Evolutionary conservation across 2,329 filamentous ascomycete species (phyloP).

Genomic region (Juglanconis sp.): DNA sequence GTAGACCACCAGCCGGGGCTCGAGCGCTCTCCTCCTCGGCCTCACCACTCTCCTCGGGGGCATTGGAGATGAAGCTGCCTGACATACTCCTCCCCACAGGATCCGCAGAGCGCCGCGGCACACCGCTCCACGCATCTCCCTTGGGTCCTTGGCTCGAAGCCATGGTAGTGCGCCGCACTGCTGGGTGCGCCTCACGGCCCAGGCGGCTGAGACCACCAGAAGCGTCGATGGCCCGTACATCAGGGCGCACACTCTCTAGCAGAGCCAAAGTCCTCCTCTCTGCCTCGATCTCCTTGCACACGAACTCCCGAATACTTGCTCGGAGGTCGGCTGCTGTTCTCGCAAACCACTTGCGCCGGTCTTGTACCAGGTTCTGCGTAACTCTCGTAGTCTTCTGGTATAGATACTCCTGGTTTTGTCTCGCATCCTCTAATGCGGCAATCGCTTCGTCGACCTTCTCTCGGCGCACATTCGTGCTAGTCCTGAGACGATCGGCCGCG

Average conservation of each 20-base stretch:
- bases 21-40: conserved; percentile 37
- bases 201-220: conserved; percentile 86
- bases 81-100: conserved; percentile 75
- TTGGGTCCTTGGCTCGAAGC: conserved; percentile 91
- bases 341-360: conserved; percentile 87
- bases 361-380: conserved; percentile 81
- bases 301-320: conserved; percentile 83
- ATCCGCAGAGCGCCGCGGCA: conserved; percentile 72
- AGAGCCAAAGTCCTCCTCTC: conserved; percentile 89
- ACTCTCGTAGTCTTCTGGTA: conserved; percentile 84
- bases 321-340: conserved; percentile 83
- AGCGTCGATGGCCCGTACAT: conserved; percentile 88
- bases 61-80: conserved; percentile 63
- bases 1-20: conserved; percentile 40
- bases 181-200: conserved; percentile 82
- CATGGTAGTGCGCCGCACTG: conserved; percentile 68
- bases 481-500: conserved; percentile 84
- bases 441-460: conserved; percentile 99
- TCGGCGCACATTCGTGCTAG: conserved; percentile 77
- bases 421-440: conserved; percentile 80
- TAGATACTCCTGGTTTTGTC: conserved; percentile 76
- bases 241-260: conserved; percentile 87
- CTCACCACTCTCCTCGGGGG: conserved; percentile 61
- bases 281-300: conserved; percentile 90
- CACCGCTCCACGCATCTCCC: conserved; percentile 97